These are phyloP conservation scores for Talaromyces proteolyticus DNA, from an alignment of 495 filamentous ascomycete species.

Conservation along the genomic window DNA sequence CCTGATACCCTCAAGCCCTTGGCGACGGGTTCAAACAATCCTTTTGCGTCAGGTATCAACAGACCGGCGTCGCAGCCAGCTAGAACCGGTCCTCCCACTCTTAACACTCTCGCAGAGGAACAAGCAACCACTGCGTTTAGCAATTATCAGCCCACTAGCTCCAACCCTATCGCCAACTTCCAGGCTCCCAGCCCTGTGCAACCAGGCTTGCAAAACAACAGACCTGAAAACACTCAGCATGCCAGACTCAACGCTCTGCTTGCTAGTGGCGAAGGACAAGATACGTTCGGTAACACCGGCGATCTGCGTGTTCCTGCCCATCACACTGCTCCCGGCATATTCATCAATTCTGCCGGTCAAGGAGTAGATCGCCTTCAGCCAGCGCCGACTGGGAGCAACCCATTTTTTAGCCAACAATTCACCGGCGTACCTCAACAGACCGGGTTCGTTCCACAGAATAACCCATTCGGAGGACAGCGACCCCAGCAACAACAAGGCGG, in stretches of 20 bases:
- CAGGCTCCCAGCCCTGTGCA: constrained; percentile 42
- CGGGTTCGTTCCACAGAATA: constrained; percentile 46
- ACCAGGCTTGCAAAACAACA: constrained; percentile 20
- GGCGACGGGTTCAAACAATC: constrained; percentile 92
- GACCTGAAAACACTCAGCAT: constrained; percentile 63
- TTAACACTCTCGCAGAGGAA: constrained; percentile 67
- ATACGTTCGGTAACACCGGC: constrained; percentile 95
- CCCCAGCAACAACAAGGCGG: constrained; percentile 62
- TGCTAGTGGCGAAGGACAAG: constrained; percentile 79
- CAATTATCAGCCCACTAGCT: constrained; percentile 25
- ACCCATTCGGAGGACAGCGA: constrained; percentile 66
- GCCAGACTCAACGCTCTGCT: constrained; percentile 88
- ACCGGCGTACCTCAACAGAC: constrained; percentile 67
- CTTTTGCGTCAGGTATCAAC: constrained; percentile 79
- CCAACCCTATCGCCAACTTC: constrained; percentile 49
- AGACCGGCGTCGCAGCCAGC: constrained; percentile 44
- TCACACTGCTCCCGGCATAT: constrained; percentile 94
- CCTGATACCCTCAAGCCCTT: constrained; percentile 41
- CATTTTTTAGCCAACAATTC: constrained; percentile 77
- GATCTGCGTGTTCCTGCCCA: constrained; percentile 93
- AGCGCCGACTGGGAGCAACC: constrained; percentile 83
- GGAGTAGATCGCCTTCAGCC: constrained; percentile 63
- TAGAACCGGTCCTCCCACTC: constrained; percentile 51
- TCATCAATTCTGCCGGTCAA: constrained; percentile 89
- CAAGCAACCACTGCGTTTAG: constrained; percentile 53